A percentile compares a stretch with the other conserved stretches of the same genome.
phyloP scores from a whole-genome alignment of 2,329 filamentous ascomycete genomes.

The Magnaporthiopsis incrustans region DNA sequence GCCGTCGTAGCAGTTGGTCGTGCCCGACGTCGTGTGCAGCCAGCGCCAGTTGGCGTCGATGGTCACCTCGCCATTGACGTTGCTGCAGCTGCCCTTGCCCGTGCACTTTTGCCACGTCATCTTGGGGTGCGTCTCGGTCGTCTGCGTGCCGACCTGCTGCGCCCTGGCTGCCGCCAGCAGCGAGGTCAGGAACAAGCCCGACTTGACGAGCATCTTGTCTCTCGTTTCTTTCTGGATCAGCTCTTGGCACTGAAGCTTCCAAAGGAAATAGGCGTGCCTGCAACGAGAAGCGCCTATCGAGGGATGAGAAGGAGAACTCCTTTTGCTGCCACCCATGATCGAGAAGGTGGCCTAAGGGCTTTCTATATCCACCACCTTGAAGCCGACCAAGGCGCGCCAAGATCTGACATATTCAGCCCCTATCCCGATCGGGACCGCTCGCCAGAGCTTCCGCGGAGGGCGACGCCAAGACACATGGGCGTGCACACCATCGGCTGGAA shows the following conservation, averaged over 20 bases:
- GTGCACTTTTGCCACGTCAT: conserved; percentile 36
- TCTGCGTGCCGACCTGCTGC: conserved; percentile 30
- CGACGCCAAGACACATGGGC: background rate
- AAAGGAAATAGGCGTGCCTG: background rate
- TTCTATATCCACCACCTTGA: background rate
- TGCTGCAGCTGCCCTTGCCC: conserved; percentile 30
- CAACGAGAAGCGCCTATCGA: background rate
- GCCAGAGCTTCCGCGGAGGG: background rate
- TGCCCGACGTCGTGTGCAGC: conserved; percentile 33
- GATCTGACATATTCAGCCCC: background rate
- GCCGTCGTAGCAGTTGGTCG: conserved; percentile 39
- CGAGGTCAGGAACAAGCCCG: conserved; percentile 8
- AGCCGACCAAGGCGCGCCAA: background rate
- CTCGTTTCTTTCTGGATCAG: background rate
- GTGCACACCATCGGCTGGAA: background rate
- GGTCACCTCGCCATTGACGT: conserved; percentile 32
- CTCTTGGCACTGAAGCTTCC: background rate
- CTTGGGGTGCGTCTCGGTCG: conserved; percentile 31
- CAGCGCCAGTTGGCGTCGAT: conserved; percentile 43
- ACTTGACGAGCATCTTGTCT: conserved; percentile 3
- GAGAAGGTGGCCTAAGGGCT: background rate
- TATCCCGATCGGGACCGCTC: background rate
- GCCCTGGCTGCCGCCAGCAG: conserved; percentile 26
- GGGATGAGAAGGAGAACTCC: background rate
- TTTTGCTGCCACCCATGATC: background rate